A percentile compares a stretch with the other conserved stretches of the same genome.
phyloP scores from a whole-genome alignment of 441 rosid species.

The Jatropha multifida region DNA sequence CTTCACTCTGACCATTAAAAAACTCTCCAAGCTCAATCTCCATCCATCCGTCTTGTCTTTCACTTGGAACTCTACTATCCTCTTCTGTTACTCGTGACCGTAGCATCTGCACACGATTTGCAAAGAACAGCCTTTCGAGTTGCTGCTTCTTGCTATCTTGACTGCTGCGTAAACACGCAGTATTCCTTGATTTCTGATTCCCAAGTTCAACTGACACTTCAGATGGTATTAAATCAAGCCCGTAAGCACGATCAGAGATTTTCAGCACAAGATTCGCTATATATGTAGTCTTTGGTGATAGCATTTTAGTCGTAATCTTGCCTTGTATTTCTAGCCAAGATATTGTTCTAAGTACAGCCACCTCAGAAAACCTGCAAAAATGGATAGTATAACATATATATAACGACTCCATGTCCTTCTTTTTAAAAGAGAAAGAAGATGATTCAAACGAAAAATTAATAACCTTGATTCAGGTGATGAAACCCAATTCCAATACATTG shows the following conservation, averaged over 20 bases:
- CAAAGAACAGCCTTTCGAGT: constrained; percentile 36
- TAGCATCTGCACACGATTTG: constrained; percentile 28
- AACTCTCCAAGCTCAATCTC: constrained; percentile 70
- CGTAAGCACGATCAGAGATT: constrained; percentile 38
- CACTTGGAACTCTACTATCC: constrained; percentile 24
- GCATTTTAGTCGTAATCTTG: constrained; percentile 33
- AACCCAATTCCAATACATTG: constrained; percentile 57
- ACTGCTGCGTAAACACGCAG: constrained; percentile 31
- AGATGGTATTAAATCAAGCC: constrained; percentile 52
- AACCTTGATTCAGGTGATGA: constrained; percentile 53
- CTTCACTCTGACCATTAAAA: constrained; percentile 36
- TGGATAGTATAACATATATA: neutral
- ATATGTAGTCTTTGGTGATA: constrained; percentile 54
- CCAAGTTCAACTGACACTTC: constrained; percentile 43
- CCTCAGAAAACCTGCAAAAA: constrained; percentile 51
- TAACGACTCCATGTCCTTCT: no score
- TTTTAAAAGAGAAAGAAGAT: no score
- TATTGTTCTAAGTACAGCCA: constrained; percentile 44
- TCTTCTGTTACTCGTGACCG: constrained; percentile 28
- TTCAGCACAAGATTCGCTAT: constrained; percentile 55
- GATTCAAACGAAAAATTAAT: neutral
- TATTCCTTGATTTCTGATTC: constrained; percentile 2
- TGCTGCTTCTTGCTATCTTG: constrained; percentile 34
- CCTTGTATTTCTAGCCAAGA: constrained; percentile 54
- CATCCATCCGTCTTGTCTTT: constrained; percentile 56